Percentiles rank a stretch among this genome's conserved stretches.
phyloP scores from a whole-genome alignment of 148 eudicot genomes.

The Amaranthus cruentus region DNA sequence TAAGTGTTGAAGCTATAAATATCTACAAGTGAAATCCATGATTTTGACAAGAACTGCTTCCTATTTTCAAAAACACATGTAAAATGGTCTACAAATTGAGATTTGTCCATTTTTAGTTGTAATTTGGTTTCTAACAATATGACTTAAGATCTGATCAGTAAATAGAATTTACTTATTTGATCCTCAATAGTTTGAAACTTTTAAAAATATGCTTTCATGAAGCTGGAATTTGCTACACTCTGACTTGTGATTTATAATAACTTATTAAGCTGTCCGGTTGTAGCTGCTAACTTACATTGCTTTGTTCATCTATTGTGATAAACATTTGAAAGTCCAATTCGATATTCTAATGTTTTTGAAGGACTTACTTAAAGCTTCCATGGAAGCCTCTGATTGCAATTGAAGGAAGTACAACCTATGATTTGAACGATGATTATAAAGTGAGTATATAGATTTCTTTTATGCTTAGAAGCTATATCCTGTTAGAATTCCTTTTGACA shows the following conservation, averaged over 20 bases:
- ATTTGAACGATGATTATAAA: conserved; percentile 47
- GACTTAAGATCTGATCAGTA: no score
- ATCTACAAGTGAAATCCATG: not conserved
- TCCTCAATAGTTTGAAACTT: no score
- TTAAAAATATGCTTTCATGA: no score
- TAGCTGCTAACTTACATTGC: not conserved
- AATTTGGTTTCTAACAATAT: no score
- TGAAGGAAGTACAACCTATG: conserved; percentile 74
- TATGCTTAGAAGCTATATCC: not conserved
- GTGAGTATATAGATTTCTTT: conserved; percentile 33
- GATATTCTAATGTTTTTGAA: conserved; percentile 24
- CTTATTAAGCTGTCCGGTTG: not conserved
- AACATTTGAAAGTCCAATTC: not conserved
- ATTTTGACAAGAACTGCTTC: not conserved
- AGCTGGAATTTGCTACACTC: no score
- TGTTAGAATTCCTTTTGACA: not conserved
- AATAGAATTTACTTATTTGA: no score
- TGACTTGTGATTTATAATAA: no score
- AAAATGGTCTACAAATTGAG: no score
- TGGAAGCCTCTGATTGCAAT: conserved; percentile 82
- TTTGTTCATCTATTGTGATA: conserved; percentile 2
- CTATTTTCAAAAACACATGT: no score
- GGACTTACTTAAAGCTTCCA: conserved; percentile 88
- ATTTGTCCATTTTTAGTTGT: no score
- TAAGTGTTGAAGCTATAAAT: not conserved